These are phyloP conservation scores for Phialocephala subalpina DNA, from an alignment of 2,329 filamentous ascomycete genomes.

Conservation along the genomic window DNA sequence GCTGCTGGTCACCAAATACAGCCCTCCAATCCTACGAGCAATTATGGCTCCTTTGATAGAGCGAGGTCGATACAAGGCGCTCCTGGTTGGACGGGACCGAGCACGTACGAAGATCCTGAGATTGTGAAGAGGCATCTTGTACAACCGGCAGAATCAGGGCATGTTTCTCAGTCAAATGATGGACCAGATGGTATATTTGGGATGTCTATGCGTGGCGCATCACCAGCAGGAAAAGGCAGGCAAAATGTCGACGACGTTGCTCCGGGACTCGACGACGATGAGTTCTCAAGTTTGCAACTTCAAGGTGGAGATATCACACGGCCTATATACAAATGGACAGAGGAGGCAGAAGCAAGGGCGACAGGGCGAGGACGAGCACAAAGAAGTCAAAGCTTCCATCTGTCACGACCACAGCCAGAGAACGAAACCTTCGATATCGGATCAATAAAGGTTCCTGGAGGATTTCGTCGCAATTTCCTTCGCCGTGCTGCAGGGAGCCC, in stretches of 20 bases:
- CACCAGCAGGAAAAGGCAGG: conserved; percentile 44
- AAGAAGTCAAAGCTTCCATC: conserved; percentile 88
- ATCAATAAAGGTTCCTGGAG: conserved; percentile 90
- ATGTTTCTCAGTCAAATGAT: conserved; percentile 43
- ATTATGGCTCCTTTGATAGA: conserved; percentile 87
- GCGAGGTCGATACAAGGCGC: conserved; percentile 54
- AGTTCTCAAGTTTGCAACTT: conserved; percentile 91
- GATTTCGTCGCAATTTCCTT: conserved; percentile 90
- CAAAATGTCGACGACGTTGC: conserved; percentile 43
- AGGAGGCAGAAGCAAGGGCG: conserved; percentile 78
- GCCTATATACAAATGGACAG: conserved; percentile 96
- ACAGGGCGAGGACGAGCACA: conserved; percentile 65
- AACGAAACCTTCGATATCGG: conserved; percentile 85
- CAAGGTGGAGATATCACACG: conserved; percentile 95
- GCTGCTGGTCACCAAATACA: conserved; percentile 50
- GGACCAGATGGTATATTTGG: conserved; percentile 37
- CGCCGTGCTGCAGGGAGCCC: conserved; percentile 77
- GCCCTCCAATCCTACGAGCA: conserved; percentile 64
- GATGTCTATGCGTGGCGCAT: conserved; percentile 47
- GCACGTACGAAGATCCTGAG: conserved; percentile 85
- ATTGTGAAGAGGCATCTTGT: conserved; percentile 91
- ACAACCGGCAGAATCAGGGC: conserved; percentile 68
- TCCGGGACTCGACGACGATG: conserved; percentile 66
- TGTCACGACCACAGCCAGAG: conserved; percentile 79
- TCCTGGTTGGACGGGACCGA: conserved; percentile 55